A percentile compares a stretch with the other conserved stretches of the same genome.
Evolutionary conservation across 2,329 filamentous ascomycete species (phyloP).

Genomic region (Fusarium dimerum): DNA sequence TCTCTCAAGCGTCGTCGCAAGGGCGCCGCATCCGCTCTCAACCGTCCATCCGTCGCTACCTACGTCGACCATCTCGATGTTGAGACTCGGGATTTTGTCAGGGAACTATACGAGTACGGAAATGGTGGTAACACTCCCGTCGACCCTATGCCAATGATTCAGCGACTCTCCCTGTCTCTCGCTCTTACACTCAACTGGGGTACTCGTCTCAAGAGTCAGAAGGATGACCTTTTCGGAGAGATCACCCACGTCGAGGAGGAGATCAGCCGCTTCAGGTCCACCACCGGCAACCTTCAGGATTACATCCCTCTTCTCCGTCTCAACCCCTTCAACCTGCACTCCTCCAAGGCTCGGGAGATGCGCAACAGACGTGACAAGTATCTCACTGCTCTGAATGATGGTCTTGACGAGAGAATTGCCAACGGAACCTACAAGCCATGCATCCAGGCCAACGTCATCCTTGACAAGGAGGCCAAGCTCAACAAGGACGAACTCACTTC

Average conservation of each 20-base stretch:
- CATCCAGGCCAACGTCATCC: constrained; percentile 67
- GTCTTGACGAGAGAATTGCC: constrained; percentile 61
- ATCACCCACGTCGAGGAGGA: constrained; percentile 65
- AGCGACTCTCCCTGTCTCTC: constrained; percentile 62
- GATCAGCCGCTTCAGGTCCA: constrained; percentile 59
- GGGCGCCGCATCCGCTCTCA: constrained; percentile 65
- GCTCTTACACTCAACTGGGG: constrained; percentile 69
- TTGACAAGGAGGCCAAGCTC: constrained; percentile 62
- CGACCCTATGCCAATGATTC: constrained; percentile 69
- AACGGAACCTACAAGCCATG: constrained; percentile 63
- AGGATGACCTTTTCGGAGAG: constrained; percentile 62
- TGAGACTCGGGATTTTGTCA: constrained; percentile 63
- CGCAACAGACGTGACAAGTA: constrained; percentile 61
- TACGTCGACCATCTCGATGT: constrained; percentile 64
- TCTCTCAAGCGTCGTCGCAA: constrained; percentile 65
- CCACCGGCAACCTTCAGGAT: constrained; percentile 62
- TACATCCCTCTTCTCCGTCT: constrained; percentile 60
- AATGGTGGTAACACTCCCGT: constrained; percentile 53
- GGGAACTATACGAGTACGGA: constrained; percentile 60
- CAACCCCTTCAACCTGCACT: constrained; percentile 63
- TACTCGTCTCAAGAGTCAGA: constrained; percentile 56
- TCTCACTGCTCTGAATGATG: constrained; percentile 56
- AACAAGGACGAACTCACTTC: constrained; percentile 64
- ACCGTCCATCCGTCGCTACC: constrained; percentile 63
- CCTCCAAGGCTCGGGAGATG: constrained; percentile 60